Base-by-base conservation (phyloP, 768 basidiomycete genomes). In the Auricularia sp. region DNA sequence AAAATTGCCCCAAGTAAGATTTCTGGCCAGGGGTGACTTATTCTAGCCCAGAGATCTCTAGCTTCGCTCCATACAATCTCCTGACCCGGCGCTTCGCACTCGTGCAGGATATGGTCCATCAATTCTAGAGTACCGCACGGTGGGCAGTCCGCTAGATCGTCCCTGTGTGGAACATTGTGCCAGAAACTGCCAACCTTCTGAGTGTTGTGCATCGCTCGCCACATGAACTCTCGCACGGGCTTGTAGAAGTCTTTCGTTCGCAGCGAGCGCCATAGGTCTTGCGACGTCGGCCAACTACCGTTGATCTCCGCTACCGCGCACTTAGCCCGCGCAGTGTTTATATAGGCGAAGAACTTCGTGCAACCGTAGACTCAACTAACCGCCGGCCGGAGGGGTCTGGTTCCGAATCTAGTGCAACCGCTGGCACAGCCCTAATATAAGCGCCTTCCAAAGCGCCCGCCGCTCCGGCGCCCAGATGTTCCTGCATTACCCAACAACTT, bases 11-110 rank as follows among this genome's bases (percentile, higher is more conserved):
- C 47, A 5, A 51, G n/a, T 5, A 3, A 7, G 7, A 51, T 3
- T 16, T 51, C 47, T 7, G 47, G 47, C 47, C 47, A 51, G 3
- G 4, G 6, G 6, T 3, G 47, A 4, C 47, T 16, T 21, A 16
- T 51, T 21, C 47, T 51, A 3, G 47, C 6, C 47, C 47, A 51
- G 6, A 51, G 47, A 3, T 51, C 6, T 3, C n/a, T 5, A 3
- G 14, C 47, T 51, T 5, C 47, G 12, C 18, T 14, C 47, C 47
- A 51, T 3, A 51, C 18, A 3, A 16, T 14, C 7, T 16, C 14
- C n/a, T 51, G 47, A 16, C 47, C 47, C 18, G 70, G 71, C 56
- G 77, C 78, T 65, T 73, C 73, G 65, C 75, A 77, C 12, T 71
- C 72, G 4, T 66, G 73, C 5, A 62, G 72, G 1, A 67, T 72